phyloP scores from a whole-genome alignment of 768 basidiomycete species.

The Melanogaster broomeanus region DNA sequence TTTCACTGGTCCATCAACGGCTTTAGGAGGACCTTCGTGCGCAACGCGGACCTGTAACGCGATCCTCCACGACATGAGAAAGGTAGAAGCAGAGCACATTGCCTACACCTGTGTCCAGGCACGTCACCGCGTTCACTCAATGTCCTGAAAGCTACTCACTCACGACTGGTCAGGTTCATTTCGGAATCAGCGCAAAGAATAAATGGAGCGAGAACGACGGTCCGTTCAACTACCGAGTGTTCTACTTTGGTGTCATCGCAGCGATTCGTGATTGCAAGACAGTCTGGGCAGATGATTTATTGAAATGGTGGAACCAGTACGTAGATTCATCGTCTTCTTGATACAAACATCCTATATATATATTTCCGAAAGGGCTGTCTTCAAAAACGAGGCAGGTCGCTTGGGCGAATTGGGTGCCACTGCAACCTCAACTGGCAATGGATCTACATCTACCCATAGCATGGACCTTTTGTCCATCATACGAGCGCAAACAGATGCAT shows the following conservation, averaged over 20 bases:
- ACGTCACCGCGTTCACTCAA: neutral
- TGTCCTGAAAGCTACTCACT: neutral
- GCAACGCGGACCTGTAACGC: neutral
- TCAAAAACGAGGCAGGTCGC: no score
- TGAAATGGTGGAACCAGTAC: no score
- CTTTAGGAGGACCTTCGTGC: neutral
- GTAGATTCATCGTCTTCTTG: no score
- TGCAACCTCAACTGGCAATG: no score
- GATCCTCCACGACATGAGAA: neutral
- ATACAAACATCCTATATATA: no score
- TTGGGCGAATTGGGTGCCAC: no score
- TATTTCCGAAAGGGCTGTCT: no score
- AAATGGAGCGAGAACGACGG: constrained; percentile 8
- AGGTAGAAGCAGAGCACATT: constrained; percentile 1
- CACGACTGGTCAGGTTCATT: constrained; percentile 2
- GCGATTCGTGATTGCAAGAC: neutral
- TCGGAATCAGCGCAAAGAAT: constrained; percentile 3
- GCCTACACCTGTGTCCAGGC: constrained; percentile 3
- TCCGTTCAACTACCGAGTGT: constrained; percentile 3
- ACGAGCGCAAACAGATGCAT: no score
- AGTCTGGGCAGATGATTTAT: no score
- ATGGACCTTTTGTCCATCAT: no score
- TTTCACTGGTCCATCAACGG: constrained; percentile 9
- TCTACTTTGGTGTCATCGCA: neutral
- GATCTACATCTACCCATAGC: no score